Conservation (phyloP, 306 rosid genomes). For the Vicia villosa region DNA sequence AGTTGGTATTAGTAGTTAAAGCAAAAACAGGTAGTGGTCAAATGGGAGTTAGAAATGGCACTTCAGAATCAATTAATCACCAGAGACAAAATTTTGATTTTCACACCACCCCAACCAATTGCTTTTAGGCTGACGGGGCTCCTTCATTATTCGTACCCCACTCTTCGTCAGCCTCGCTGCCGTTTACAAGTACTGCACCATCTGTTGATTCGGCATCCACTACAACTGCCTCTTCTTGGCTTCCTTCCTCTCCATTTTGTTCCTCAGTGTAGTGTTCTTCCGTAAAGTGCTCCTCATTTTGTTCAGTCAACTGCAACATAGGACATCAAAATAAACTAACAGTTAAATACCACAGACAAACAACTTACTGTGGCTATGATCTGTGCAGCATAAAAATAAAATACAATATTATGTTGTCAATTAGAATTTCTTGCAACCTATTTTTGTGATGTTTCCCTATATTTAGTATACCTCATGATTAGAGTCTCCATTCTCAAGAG, state of each 20-base stretch:
- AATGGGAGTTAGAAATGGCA: slow-evolving; percentile 78
- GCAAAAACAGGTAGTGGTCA: slow-evolving; percentile 51
- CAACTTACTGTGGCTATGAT: neutral
- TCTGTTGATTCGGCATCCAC: slow-evolving; percentile 97
- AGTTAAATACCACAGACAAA: slow-evolving; percentile 29
- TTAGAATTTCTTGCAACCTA: slow-evolving; percentile 24
- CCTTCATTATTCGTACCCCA: slow-evolving; percentile 99
- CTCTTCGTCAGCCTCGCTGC: slow-evolving; percentile 97
- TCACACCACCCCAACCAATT: slow-evolving; percentile 91
- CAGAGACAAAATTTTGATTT: slow-evolving; percentile 98
- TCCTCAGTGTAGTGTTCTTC: slow-evolving; percentile 48
- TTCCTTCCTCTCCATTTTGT: slow-evolving; percentile 77
- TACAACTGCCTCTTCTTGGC: slow-evolving; percentile 95
- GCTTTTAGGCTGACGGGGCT: slow-evolving; percentile 97
- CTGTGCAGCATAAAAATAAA: slow-evolving; percentile 7
- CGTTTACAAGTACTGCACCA: slow-evolving; percentile 87
- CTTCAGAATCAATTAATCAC: slow-evolving; percentile 96
- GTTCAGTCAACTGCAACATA: slow-evolving; percentile 46
- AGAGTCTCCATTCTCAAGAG: slow-evolving; percentile 80
- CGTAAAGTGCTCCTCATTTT: slow-evolving; percentile 46
- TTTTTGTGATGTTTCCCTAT: slow-evolving; percentile 14
- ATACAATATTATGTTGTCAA: neutral
- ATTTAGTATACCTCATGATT: slow-evolving; percentile 63
- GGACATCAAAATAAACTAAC: slow-evolving; percentile 26
- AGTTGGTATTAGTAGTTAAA: slow-evolving; percentile 34